Evolutionary conservation across 2,329 filamentous ascomycete genomes (phyloP), one percentile per base, ranked within the genome.

Genomic region (Phialophora verrucosa): DNA sequence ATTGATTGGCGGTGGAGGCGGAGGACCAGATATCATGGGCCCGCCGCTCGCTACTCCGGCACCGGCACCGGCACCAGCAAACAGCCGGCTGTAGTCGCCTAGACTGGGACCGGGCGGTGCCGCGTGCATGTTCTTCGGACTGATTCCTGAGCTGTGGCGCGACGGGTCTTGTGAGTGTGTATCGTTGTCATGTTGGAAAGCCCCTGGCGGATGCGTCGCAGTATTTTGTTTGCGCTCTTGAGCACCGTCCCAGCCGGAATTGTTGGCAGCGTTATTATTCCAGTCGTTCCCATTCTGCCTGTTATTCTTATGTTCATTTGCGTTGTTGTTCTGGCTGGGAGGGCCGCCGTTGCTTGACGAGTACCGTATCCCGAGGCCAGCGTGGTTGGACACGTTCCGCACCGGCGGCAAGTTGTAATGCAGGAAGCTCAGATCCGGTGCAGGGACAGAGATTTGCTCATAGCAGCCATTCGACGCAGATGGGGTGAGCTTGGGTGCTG

Each of bases 331-430:
- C 20, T 64, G 57, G 42, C 25, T n/a, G 2, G 49, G 23, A 51
- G 20, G 6, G 49, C 59, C 25, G 59, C 50, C 25, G 38, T 47
- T 56, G 32, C 27, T 58, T 57, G 53, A 31, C 29, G 54, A 27
- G 11, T 54, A n/a, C 10, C 54, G 44, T 29, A 66, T 70, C 27
- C 65, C 63, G 7, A 66, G 54, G 27, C 62, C 66, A n/a, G 31
- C 10, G 47, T 8, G 27, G 42, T 61, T 62, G 11, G 63, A 64
- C 6, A 55, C 42, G 12, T 56, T 53, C 47, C 65, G 65, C 31
- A 25, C 42, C 42, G 65, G 44, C 49, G 71, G 71, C 27, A 72
- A 50, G 20, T 58, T 63, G 58, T 71, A 72, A 38, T 60, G 66
- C 20, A 71, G 63, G 56, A 63, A 71, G 12, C 35, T 31, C 53